A percentile compares a stretch with the other conserved stretches of the same genome.
Conservation (phyloP, 2,329 filamentous ascomycete genomes). For the Coniella lustricola region DNA sequence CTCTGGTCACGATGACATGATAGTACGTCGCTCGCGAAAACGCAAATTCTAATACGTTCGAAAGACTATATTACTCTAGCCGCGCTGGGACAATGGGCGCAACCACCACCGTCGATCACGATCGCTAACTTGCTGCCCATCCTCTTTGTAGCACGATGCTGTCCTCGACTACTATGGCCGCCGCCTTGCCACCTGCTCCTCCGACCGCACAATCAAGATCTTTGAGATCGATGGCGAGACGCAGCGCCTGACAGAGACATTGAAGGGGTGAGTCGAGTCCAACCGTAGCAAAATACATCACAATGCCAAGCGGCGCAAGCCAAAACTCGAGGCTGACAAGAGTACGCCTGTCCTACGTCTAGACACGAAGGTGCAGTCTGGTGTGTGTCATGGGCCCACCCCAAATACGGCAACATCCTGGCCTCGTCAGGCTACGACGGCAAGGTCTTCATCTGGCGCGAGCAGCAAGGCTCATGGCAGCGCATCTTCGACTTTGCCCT, state of each 20-base stretch:
- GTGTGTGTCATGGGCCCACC: conserved; percentile 97
- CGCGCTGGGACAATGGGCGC: conserved; percentile 11
- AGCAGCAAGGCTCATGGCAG: conserved; percentile 70
- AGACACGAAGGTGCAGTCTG: conserved; percentile 97
- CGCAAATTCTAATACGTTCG: not conserved
- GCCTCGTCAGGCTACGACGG: conserved; percentile 94
- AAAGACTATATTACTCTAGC: conserved; percentile 4
- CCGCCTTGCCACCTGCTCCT: conserved; percentile 92
- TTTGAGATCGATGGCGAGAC: conserved; percentile 94
- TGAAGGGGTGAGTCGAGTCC: conserved; percentile 67
- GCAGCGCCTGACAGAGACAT: conserved; percentile 82
- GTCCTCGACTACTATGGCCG: conserved; percentile 98
- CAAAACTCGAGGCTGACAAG: not conserved
- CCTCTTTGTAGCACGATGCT: conserved; percentile 76
- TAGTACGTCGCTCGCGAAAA: conserved; percentile 58
- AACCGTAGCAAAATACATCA: not conserved
- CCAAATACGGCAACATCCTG: conserved; percentile 96
- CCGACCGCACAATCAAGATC: conserved; percentile 98
- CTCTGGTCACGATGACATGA: conserved; percentile 97
- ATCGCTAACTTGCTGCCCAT: not conserved
- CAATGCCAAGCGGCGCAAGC: not conserved
- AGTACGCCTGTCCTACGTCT: conserved; percentile 1
- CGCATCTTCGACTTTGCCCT: conserved; percentile 88
- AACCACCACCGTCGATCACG: conserved; percentile 2
- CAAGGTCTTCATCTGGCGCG: conserved; percentile 97